Percentiles rank a stretch among this genome's conserved stretches.
Conservation (phyloP, 495 filamentous ascomycete genomes). For the Coniosporium apollinis region DNA sequence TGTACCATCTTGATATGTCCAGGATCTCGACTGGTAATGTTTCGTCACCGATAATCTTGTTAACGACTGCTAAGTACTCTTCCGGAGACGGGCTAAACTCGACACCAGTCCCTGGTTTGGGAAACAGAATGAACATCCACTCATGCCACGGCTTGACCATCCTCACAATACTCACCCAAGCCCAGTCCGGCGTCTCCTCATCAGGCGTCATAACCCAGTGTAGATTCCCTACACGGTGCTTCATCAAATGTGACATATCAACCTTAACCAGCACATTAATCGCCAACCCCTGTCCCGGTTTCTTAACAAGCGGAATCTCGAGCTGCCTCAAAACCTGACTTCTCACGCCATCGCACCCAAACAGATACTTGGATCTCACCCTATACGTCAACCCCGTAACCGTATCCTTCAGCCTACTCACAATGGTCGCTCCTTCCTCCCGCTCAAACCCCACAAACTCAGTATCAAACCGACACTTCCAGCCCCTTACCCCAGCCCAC, state of each 20-base stretch:
- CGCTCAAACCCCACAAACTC: slow-evolving; percentile 19
- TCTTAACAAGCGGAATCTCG: slow-evolving; percentile 30
- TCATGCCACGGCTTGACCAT: slow-evolving; percentile 42
- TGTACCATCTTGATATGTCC: slow-evolving; percentile 31
- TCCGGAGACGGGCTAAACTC: slow-evolving; percentile 21
- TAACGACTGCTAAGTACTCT: slow-evolving; percentile 28
- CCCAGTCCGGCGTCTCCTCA: slow-evolving; percentile 24
- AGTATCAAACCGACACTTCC: slow-evolving; percentile 27
- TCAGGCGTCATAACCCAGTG: slow-evolving; percentile 40
- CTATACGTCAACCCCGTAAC: slow-evolving; percentile 26
- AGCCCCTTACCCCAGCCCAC: slow-evolving; percentile 23
- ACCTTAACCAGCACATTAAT: slow-evolving; percentile 36
- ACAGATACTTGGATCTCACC: slow-evolving; percentile 36
- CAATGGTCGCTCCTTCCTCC: slow-evolving; percentile 15
- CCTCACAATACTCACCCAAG: slow-evolving; percentile 26
- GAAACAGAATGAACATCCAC: slow-evolving; percentile 38
- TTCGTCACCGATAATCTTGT: slow-evolving; percentile 35
- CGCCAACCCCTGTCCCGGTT: slow-evolving; percentile 36
- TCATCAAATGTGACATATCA: slow-evolving; percentile 34
- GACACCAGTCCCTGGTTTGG: slow-evolving; percentile 21
- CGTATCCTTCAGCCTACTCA: slow-evolving; percentile 25
- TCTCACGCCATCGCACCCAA: slow-evolving; percentile 40
- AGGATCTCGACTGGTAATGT: slow-evolving; percentile 28
- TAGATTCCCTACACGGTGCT: slow-evolving; percentile 34
- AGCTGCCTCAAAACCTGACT: slow-evolving; percentile 34